Evolutionary conservation across 805 yeast genomes (phyloP).

Genomic region (Saccharomycopsis amapae): DNA sequence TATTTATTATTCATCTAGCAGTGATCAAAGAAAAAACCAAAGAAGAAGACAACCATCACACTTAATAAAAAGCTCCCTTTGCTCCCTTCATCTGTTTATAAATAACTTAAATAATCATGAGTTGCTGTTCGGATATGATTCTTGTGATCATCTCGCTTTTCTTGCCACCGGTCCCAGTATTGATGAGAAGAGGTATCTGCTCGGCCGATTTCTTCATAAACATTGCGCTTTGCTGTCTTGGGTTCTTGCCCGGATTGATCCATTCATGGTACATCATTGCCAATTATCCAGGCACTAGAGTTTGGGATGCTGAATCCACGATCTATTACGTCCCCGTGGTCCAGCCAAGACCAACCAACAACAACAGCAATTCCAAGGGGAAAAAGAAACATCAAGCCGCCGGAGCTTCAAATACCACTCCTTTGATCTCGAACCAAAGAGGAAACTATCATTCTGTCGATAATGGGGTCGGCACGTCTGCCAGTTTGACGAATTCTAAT

Average conservation of each 20-base stretch:
- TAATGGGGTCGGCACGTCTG: too few relatives aligned
- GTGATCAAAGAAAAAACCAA: not conserved
- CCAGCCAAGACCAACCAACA: too few relatives aligned
- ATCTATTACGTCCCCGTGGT: conserved; percentile 15
- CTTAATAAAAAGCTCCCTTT: not conserved
- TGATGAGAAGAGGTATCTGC: conserved; percentile 63
- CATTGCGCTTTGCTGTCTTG: conserved; percentile 60
- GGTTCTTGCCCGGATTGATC: conserved; percentile 69
- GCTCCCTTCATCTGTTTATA: not conserved
- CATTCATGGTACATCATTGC: conserved; percentile 77
- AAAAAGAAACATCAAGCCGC: too few relatives aligned
- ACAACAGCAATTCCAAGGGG: too few relatives aligned
- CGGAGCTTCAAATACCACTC: too few relatives aligned
- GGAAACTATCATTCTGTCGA: too few relatives aligned
- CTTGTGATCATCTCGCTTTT: conserved; percentile 62
- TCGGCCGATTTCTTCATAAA: conserved; percentile 67
- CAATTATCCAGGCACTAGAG: conserved; percentile 44
- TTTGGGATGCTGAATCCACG: conserved; percentile 25
- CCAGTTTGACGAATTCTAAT: too few relatives aligned
- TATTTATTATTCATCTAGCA: too few relatives aligned
- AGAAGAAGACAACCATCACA: not conserved
- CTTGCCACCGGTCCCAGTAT: conserved; percentile 75
- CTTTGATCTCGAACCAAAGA: too few relatives aligned
- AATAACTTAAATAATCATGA: conserved; percentile 1
- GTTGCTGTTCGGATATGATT: conserved; percentile 43